A percentile compares a stretch with the other conserved stretches of the same genome.
These are phyloP conservation scores for Colletotrichum sansevieriae DNA, from an alignment of 2,329 filamentous ascomycete species.

Conservation along the genomic window DNA sequence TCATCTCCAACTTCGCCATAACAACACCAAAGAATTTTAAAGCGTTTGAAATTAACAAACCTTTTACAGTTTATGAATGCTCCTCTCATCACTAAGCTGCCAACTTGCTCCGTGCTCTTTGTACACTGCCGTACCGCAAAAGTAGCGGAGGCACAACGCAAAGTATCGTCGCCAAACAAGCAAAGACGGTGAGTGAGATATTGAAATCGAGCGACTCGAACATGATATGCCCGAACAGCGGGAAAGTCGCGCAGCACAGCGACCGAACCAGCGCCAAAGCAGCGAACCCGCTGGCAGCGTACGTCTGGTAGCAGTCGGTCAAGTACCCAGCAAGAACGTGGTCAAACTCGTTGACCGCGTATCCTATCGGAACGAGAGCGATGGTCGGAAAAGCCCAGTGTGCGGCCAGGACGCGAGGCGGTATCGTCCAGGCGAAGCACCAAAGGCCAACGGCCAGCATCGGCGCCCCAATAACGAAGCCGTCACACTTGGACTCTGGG, in stretches of 20 bases:
- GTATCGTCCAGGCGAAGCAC: conserved; percentile 62
- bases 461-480: conserved; percentile 59
- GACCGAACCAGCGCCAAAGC: conserved; percentile 19
- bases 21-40: too few species aligned
- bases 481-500: conserved; percentile 39
- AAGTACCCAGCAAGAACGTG: conserved; percentile 34
- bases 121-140: conserved; percentile 3
- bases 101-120: conserved; percentile 8
- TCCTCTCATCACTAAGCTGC: background rate
- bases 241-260: conserved; percentile 13
- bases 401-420: conserved; percentile 50
- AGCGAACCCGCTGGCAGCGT: conserved; percentile 19
- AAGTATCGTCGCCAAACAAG: conserved; percentile 10
- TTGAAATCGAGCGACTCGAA: conserved; percentile 23
- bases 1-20: too few species aligned
- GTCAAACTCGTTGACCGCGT: conserved; percentile 59
- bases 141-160: conserved; percentile 21
- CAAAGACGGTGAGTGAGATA: background rate
- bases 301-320: conserved; percentile 25
- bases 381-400: conserved; percentile 56
- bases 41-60: too few species aligned
- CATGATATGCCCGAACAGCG: conserved; percentile 4
- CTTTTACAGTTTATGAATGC: background rate
- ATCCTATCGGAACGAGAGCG: conserved; percentile 58
- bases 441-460: conserved; percentile 58